A percentile compares a stretch with the other conserved stretches of the same genome.
Conservation (phyloP, 768 basidiomycete genomes). For the Pilatotrama ljubarskyi region DNA sequence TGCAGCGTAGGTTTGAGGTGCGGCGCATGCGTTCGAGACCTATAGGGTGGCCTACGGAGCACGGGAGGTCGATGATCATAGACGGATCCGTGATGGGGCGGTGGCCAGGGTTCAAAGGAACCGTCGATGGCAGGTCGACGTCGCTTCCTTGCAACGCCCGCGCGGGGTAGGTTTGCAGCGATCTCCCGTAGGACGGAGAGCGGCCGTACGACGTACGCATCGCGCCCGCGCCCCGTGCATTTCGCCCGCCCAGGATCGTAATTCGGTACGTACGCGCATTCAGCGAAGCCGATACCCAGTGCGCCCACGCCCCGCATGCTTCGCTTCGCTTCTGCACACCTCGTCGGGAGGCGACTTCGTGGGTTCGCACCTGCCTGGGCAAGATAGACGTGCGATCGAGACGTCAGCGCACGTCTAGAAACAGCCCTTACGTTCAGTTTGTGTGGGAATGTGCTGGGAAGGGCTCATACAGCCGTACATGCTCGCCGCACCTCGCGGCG, state of each 20-base stretch:
- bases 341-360: not conserved
- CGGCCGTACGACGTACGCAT: not conserved
- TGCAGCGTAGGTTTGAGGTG: too few species aligned
- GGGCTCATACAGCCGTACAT: not conserved
- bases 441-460: not conserved
- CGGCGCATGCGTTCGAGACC: too few species aligned
- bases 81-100: too few species aligned
- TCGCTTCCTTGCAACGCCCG: too few species aligned
- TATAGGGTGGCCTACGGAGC: too few species aligned
- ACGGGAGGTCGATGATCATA: too few species aligned
- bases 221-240: not conserved
- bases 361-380: not conserved
- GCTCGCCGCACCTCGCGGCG: not conserved
- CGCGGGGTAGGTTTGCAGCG: too few species aligned
- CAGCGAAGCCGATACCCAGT: too few species aligned
- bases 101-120: too few species aligned
- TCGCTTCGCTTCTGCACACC: not conserved
- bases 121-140: too few species aligned
- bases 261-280: not conserved
- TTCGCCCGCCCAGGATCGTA: not conserved
- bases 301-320: too few species aligned
- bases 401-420: not conserved
- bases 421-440: not conserved
- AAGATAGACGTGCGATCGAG: slow-evolving; percentile 11
- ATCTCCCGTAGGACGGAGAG: not conserved